Percentiles rank a stretch among this genome's conserved stretches.
Evolutionary conservation across 495 filamentous ascomycete genomes (phyloP).

Genomic region (Aspergillus campestris): DNA sequence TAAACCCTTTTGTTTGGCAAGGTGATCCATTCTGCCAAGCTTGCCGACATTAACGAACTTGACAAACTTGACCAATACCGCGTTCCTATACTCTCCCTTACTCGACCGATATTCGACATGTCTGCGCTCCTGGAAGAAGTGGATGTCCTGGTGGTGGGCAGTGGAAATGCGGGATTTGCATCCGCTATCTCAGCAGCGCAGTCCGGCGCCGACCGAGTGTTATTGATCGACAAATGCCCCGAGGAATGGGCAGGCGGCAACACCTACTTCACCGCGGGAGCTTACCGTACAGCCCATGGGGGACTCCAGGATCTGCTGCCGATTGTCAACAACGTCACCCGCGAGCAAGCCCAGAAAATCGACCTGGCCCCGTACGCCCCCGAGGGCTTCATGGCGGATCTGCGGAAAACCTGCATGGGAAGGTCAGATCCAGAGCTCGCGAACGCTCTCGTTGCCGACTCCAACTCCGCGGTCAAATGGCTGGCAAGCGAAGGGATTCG

Average conservation of each 20-base stretch:
- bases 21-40: too few species aligned
- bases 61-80: too few species aligned
- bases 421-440: slow-evolving; percentile 37
- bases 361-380: slow-evolving; percentile 38
- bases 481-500: slow-evolving; percentile 41
- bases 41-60: too few species aligned
- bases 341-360: slow-evolving; percentile 23
- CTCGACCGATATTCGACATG: too few species aligned
- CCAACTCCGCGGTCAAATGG: slow-evolving; percentile 44
- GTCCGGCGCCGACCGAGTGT: slow-evolving; percentile 21
- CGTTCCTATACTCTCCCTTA: too few species aligned
- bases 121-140: slow-evolving; percentile 13
- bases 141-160: slow-evolving; percentile 48
- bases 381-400: slow-evolving; percentile 38
- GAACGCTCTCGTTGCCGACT: slow-evolving; percentile 37
- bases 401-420: slow-evolving; percentile 39
- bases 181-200: slow-evolving; percentile 43
- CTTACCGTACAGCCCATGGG: slow-evolving; percentile 40
- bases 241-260: slow-evolving; percentile 49
- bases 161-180: slow-evolving; percentile 52
- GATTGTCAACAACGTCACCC: slow-evolving; percentile 40
- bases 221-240: slow-evolving; percentile 48
- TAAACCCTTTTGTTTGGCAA: too few species aligned
- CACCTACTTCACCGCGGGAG: slow-evolving; percentile 50
- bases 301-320: slow-evolving; percentile 41